A percentile compares a stretch with the other conserved stretches of the same genome.
Evolutionary conservation across 2,329 filamentous ascomycete species (phyloP).

Genomic region (Fusarium nelsonii): DNA sequence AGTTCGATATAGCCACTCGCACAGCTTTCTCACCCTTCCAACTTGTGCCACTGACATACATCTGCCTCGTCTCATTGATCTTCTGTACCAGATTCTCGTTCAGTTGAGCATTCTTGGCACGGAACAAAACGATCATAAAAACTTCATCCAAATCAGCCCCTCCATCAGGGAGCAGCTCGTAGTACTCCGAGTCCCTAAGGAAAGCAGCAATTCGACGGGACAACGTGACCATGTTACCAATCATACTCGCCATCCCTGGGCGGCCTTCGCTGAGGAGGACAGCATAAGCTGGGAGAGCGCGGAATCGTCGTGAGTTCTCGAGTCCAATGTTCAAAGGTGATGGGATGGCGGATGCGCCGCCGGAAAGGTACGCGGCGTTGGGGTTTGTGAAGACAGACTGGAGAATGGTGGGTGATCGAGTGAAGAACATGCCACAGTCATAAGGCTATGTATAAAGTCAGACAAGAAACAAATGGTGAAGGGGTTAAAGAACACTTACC

Average conservation of each 20-base stretch:
- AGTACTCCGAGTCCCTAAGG: slow-evolving; percentile 70
- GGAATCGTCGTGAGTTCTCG: slow-evolving; percentile 91
- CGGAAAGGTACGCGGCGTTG: slow-evolving; percentile 82
- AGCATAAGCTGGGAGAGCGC: slow-evolving; percentile 90
- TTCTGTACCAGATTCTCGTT: slow-evolving; percentile 75
- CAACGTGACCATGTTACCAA: slow-evolving; percentile 78
- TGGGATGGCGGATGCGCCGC: slow-evolving; percentile 65
- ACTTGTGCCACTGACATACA: slow-evolving; percentile 85
- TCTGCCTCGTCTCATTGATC: slow-evolving; percentile 79
- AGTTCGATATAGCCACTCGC: slow-evolving; percentile 88
- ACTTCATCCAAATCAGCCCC: slow-evolving; percentile 63
- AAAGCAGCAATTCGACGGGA: slow-evolving; percentile 75
- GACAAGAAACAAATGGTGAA: neutral
- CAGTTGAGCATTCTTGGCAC: slow-evolving; percentile 71
- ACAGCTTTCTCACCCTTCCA: slow-evolving; percentile 82
- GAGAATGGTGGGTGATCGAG: slow-evolving; percentile 69
- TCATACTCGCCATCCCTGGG: slow-evolving; percentile 74
- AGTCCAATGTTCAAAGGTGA: slow-evolving; percentile 88
- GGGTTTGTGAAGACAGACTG: slow-evolving; percentile 80
- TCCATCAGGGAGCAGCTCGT: slow-evolving; percentile 73
- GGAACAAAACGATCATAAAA: slow-evolving; percentile 79
- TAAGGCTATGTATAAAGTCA: slow-evolving; percentile 71
- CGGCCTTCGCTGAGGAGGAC: slow-evolving; percentile 80
- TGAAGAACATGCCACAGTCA: slow-evolving; percentile 91
- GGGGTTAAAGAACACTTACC: slow-evolving; percentile 58